Conservation (phyloP, 176 grass and related monocot species). For the Cocos nucifera region DNA sequence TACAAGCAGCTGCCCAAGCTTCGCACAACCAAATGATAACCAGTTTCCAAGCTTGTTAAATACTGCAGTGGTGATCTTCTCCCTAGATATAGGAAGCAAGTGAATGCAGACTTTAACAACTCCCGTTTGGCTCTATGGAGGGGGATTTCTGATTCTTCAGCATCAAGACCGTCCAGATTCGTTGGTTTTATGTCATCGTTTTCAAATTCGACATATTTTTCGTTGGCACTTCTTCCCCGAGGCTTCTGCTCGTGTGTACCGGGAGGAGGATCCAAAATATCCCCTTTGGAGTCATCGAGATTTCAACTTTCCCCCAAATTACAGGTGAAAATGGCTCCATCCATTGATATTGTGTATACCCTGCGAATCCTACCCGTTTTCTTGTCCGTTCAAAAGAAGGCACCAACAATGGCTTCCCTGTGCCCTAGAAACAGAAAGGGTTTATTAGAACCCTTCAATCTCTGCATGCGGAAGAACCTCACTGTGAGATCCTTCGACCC, state of each 20-base stretch:
- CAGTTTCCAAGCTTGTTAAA: conserved; percentile 84
- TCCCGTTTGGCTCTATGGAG: conserved; percentile 55
- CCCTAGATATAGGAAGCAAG: conserved; percentile 74
- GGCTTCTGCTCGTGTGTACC: conserved; percentile 39
- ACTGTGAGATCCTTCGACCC: conserved; percentile 81
- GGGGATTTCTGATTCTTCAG: conserved; percentile 25
- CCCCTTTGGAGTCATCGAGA: conserved; percentile 16
- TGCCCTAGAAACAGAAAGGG: conserved; percentile 80
- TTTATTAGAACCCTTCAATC: conserved; percentile 34
- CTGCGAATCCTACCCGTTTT: conserved; percentile 42
- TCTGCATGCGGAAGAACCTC: conserved; percentile 51
- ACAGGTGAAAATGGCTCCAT: conserved; percentile 83
- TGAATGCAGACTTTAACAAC: conserved; percentile 74
- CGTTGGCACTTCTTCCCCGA: conserved; percentile 17
- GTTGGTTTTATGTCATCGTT: conserved; percentile 42
- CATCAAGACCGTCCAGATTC: neutral
- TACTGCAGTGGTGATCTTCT: conserved; percentile 87
- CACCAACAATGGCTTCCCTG: conserved; percentile 45
- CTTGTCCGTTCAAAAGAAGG: conserved; percentile 71
- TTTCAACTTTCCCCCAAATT: conserved; percentile 43
- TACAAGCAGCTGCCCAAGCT: conserved; percentile 78
- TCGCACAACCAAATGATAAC: conserved; percentile 90
- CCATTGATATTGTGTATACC: conserved; percentile 65
- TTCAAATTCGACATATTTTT: conserved; percentile 29
- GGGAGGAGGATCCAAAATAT: conserved; percentile 30